Evolutionary conservation across 768 basidiomycete species (phyloP), one percentile per base, ranked within the genome.

Genomic region (Naematelia encephala): DNA sequence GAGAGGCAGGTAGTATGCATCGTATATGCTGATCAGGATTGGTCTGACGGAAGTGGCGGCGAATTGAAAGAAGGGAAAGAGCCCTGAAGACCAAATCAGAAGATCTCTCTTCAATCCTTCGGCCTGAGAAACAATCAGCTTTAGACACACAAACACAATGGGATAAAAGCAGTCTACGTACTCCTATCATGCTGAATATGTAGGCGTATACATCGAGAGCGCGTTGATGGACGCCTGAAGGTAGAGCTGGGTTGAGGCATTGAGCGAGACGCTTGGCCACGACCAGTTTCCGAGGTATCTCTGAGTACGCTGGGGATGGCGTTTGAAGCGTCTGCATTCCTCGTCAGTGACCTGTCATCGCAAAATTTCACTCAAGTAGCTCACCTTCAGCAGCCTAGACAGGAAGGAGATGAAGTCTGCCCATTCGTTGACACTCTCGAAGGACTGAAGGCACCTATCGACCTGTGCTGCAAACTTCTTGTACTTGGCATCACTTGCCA

Each of bases 51-150:
- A 92, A n/a, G 93, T 98, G n/a, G 94, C 88, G 10, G 96, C 91
- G 77, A 91, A 98, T 79, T 97, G 91, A 69, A 98, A 97, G 84
- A 98, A 98, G 0, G 96, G 96, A 75, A 99, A 97, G 4, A 99
- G 78, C 5, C 96, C 96, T 3, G 91, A 87, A 0, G 91, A 91
- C 96, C 96, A 99, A 19, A 97, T 80, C 3, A 88, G 82, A 1
- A 99, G 81, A 78, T 99, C 96, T 44, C 85, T 83, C 63, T 84
- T 84, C 44, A 99, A 77, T 10, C 94, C 92, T 68, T 93, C 94
- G 1, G 84, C 83, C 93, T 96, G 64, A 26, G n/a, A n/a, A n/a
- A n/a, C n/a, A n/a, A n/a, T n/a, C n/a, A n/a, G n/a, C n/a, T n/a
- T n/a, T n/a, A n/a, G n/a, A n/a, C n/a, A n/a, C n/a, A n/a, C n/a